Conservation (phyloP, 306 rosid species). For the Psophocarpus tetragonolobus region DNA sequence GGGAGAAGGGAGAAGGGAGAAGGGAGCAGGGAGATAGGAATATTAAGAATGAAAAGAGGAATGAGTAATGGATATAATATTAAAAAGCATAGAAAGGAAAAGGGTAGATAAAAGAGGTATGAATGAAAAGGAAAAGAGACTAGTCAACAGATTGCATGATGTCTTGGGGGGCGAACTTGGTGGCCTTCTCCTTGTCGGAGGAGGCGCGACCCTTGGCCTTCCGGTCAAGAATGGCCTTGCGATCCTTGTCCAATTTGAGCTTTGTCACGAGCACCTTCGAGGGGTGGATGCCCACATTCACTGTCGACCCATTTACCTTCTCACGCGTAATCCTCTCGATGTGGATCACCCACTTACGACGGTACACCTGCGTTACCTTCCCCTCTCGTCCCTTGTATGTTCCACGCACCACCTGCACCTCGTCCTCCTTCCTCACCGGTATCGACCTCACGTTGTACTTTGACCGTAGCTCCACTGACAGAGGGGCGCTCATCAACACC, state of each 20-base stretch:
- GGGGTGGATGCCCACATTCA: constrained; percentile 78
- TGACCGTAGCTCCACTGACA: constrained; percentile 64
- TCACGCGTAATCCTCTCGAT: constrained; percentile 86
- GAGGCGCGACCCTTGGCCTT: constrained; percentile 93
- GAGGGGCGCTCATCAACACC: constrained; percentile 83
- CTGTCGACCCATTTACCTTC: constrained; percentile 91
- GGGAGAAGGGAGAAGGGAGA: too few species aligned
- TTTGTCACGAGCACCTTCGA: constrained; percentile 78
- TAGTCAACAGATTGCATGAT: constrained; percentile 85
- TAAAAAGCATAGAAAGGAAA: too few species aligned
- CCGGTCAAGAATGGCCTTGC: constrained; percentile 77
- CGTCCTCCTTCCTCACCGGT: constrained; percentile 88
- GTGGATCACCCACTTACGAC: constrained; percentile 89
- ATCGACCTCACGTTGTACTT: constrained; percentile 83
- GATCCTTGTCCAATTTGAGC: constrained; percentile 82
- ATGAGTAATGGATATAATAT: too few species aligned
- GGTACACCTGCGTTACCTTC: constrained; percentile 81
- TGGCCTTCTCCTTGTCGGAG: constrained; percentile 87
- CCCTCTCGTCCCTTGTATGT: constrained; percentile 92
- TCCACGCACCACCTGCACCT: constrained; percentile 80
- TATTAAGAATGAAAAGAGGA: too few species aligned
- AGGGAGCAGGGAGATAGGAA: too few species aligned
- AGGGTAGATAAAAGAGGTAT: not conserved
- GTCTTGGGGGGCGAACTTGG: constrained; percentile 85
- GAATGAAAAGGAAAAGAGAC: not conserved